phyloP scores from a whole-genome alignment of 1,139 yeast species.

The Arxiozyma telluris region DNA sequence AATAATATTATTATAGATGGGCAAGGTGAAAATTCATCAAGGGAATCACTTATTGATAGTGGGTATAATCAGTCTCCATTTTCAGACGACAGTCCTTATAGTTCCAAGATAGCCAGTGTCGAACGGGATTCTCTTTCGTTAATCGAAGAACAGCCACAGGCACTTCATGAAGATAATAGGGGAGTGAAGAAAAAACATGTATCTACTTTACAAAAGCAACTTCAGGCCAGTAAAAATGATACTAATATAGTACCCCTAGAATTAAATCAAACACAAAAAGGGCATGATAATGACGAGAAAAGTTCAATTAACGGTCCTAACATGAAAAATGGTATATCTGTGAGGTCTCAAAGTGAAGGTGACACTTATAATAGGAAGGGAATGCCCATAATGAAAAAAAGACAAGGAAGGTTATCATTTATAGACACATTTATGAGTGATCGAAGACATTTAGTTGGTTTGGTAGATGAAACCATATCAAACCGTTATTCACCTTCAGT shows the following conservation, averaged over 20 bases:
- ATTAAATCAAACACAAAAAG: neutral
- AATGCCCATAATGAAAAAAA: conserved; percentile 8
- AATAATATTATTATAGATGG: neutral
- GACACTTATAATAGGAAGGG: neutral
- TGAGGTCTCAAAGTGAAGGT: neutral
- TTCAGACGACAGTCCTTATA: conserved; percentile 2
- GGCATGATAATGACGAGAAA: neutral
- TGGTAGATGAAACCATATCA: conserved; percentile 3
- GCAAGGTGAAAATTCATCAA: neutral
- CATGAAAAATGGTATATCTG: neutral
- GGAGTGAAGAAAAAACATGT: neutral
- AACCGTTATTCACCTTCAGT: conserved; percentile 4
- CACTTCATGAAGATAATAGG: conserved; percentile 7
- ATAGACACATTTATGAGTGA: conserved; percentile 13
- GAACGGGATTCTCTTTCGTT: conserved; percentile 4
- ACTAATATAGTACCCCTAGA: neutral
- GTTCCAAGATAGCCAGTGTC: conserved; percentile 5
- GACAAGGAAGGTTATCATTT: conserved; percentile 8
- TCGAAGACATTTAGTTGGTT: conserved; percentile 5
- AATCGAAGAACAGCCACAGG: conserved; percentile 9
- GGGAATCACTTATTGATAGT: neutral
- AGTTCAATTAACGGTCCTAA: conserved; percentile 3
- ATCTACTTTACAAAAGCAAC: conserved; percentile 4
- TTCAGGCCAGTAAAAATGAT: neutral
- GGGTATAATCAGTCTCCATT: neutral